Conservation (phyloP, 2,329 filamentous ascomycete genomes). For the Fusarium napiforme region DNA sequence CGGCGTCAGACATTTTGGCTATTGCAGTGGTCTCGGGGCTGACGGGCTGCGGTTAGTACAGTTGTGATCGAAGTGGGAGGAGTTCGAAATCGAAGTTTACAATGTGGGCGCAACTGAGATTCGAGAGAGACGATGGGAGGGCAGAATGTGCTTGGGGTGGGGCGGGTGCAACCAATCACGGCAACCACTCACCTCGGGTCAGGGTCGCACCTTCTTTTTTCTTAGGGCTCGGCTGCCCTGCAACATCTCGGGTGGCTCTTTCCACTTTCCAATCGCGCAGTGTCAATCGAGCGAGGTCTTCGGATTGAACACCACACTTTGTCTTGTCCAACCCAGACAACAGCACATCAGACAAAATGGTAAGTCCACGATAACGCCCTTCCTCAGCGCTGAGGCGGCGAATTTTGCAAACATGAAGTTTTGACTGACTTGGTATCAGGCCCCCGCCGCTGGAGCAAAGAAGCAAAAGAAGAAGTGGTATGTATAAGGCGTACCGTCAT, state of each 20-base stretch:
- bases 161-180: background rate
- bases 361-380: constrained; percentile 44
- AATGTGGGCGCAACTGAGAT: constrained; percentile 22
- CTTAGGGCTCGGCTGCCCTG: constrained; percentile 37
- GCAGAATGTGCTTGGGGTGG: constrained; percentile 15
- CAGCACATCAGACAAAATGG: constrained; percentile 59
- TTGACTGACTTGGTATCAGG: constrained; percentile 47
- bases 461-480: constrained; percentile 65
- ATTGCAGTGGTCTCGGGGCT: constrained; percentile 51
- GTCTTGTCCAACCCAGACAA: constrained; percentile 52
- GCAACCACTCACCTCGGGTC: background rate
- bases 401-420: constrained; percentile 19
- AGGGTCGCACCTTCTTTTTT: constrained; percentile 18
- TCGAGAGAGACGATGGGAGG: constrained; percentile 9
- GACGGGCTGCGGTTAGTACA: constrained; percentile 51
- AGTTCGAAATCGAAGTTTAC: constrained; percentile 44
- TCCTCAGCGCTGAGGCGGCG: background rate
- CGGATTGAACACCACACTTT: constrained; percentile 42
- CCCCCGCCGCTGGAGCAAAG: constrained; percentile 60
- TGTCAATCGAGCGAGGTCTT: constrained; percentile 20
- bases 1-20: constrained; percentile 89
- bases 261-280: constrained; percentile 15
- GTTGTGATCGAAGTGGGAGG: constrained; percentile 48
- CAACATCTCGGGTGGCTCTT: constrained; percentile 48
- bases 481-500: constrained; percentile 33